A percentile compares a stretch with the other conserved stretches of the same genome.
Conservation (phyloP, 2,329 filamentous ascomycete genomes). For the Xylaria sp. region DNA sequence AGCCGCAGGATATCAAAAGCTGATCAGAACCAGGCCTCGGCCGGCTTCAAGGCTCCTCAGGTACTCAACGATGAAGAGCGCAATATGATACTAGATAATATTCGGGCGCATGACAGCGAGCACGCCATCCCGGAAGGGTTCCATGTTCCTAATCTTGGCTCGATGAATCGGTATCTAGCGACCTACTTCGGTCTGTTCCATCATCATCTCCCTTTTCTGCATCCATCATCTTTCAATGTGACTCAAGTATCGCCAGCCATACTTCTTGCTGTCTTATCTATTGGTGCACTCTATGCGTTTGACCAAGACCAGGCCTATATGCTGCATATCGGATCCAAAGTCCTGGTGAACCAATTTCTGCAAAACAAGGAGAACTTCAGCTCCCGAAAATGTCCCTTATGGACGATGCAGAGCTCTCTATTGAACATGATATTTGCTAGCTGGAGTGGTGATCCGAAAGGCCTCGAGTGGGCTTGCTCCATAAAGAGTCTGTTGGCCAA, state of each 20-base stretch:
- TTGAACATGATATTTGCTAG: conserved; percentile 99
- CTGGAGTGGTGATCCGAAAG: conserved; percentile 98
- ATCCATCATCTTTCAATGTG: conserved; percentile 87
- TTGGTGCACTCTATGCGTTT: conserved; percentile 94
- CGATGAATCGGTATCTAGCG: conserved; percentile 88
- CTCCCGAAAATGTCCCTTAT: conserved; percentile 93
- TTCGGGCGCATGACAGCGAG: conserved; percentile 80
- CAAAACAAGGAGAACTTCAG: conserved; percentile 99
- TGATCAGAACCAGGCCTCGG: conserved; percentile 73
- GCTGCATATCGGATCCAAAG: conserved; percentile 96
- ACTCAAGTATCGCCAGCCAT: conserved; percentile 81
- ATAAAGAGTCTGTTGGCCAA: conserved; percentile 98
- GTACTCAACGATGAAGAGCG: conserved; percentile 85
- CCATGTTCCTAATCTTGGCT: conserved; percentile 78
- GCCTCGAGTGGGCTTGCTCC: conserved; percentile 97
- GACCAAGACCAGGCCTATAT: conserved; percentile 97
- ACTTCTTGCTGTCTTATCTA: conserved; percentile 87
- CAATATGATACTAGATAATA: conserved; percentile 83
- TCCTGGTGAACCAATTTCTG: conserved; percentile 94
- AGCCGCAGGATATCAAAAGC: conserved; percentile 64
- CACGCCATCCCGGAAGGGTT: conserved; percentile 86
- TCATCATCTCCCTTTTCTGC: conserved; percentile 93
- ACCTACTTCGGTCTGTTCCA: conserved; percentile 98
- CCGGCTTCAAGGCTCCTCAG: conserved; percentile 75
- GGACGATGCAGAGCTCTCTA: conserved; percentile 97